phyloP scores from a whole-genome alignment of 805 yeast species.

The Zygoascus biomembranicola region DNA sequence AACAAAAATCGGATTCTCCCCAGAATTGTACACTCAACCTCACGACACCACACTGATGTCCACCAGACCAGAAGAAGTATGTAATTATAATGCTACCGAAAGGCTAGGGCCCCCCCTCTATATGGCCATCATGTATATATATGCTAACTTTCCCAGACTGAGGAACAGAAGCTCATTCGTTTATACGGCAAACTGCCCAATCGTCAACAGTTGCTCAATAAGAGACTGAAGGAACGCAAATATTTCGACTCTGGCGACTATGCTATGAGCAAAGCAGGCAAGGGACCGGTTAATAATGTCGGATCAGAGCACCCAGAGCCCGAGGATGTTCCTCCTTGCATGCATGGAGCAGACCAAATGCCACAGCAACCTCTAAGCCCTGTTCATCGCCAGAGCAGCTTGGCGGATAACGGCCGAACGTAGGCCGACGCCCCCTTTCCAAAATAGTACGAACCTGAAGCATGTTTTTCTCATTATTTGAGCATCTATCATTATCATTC shows the following conservation, averaged over 20 bases:
- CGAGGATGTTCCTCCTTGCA: constrained; percentile 13
- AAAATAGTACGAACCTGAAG: no score
- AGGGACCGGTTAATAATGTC: constrained; percentile 23
- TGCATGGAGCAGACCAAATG: not conserved
- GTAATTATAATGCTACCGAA: not conserved
- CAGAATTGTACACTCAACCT: not conserved
- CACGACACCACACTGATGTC: not conserved
- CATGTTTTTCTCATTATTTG: no score
- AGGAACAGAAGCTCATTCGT: constrained; percentile 68
- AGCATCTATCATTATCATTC: no score
- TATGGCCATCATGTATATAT: no score
- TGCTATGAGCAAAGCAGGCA: constrained; percentile 52
- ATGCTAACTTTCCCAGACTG: constrained; percentile 31
- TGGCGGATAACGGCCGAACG: not conserved
- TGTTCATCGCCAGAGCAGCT: not conserved
- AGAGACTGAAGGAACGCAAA: constrained; percentile 73
- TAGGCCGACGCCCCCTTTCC: no score
- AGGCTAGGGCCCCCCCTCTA: no score
- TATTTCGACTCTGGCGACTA: constrained; percentile 93
- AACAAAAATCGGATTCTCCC: no score
- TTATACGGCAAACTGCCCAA: constrained; percentile 84
- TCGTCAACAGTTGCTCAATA: constrained; percentile 63
- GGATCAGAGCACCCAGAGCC: constrained; percentile 22
- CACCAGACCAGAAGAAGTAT: not conserved
- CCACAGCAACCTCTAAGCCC: constrained; percentile 1